Base-by-base conservation (phyloP, 768 basidiomycete species). In the Asterophora parasitica region DNA sequence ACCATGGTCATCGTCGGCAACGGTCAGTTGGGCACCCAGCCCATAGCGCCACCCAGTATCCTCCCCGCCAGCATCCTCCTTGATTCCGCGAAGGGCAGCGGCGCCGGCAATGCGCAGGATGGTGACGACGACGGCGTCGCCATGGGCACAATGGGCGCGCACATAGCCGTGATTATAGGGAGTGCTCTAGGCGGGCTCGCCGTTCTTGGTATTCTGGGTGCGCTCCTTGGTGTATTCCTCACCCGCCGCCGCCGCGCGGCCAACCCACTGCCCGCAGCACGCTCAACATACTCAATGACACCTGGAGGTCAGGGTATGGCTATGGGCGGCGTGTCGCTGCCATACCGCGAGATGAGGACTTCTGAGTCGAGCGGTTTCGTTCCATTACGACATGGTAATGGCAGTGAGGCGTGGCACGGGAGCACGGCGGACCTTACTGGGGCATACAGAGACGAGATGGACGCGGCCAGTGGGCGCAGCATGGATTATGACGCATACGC, bases 361-460 rank as follows among this genome's bases (percentile, higher is more conserved):
- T 82, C 82, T 52, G 79, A 84, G 66, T 80, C 82, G 58, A 83
- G 81, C 52, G 77, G 83, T 30, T 87, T 88, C 58, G 69, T 84
- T 43, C 85, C 86, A 13, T 62, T 88, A 57, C 77, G 78, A 54
- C 82, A 83, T 60, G 77, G 76, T 46, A 82, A 79, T 58, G 55
- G 69, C 46, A 79, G 75, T 55, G 72, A 70, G 55, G 71, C 75
- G 40, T 83, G 81, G 81, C 79, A 79, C 54, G 69, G 71, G 39
- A 85, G 82, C 60, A 71, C 62, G 15, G 61, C 63, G 30, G 76
- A 71, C 57, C 60, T 83, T 54, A 62, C 67, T 31, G 57, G 67
- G 15, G 36, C 23, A 9, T 20, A 33, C 50, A 68, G 70, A 13
- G 71, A 72, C 42, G 53, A 58, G n/a, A 55, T 42, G 11, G 27